Percentiles rank a stretch among this genome's conserved stretches.
Evolutionary conservation across 2,329 filamentous ascomycete genomes (phyloP).

Genomic region (Stagonosporopsis rhizophila): DNA sequence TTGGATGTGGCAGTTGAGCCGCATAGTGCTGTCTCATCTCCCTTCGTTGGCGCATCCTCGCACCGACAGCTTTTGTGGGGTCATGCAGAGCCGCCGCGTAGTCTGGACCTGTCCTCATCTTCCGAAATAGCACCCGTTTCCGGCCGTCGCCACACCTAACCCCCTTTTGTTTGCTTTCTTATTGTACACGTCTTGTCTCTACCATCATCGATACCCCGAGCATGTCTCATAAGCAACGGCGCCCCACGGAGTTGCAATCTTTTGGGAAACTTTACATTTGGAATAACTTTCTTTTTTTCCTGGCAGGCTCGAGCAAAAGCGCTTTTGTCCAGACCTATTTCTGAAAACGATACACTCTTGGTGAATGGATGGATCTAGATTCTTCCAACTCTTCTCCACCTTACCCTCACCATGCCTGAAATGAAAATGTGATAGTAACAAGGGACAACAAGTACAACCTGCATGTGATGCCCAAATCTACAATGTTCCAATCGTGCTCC

Average conservation of each 20-base stretch:
- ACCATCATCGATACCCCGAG: slow-evolving; percentile 33
- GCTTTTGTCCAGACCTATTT: neutral
- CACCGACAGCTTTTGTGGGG: slow-evolving; percentile 5
- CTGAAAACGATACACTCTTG: neutral
- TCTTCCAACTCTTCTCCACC: neutral
- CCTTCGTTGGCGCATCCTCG: slow-evolving; percentile 14
- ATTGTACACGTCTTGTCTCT: slow-evolving; percentile 16
- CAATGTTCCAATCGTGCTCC: neutral
- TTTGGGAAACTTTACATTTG: neutral
- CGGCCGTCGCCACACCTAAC: slow-evolving; percentile 7
- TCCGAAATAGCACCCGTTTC: neutral
- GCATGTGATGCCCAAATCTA: too few species aligned
- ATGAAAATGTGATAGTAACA: neutral
- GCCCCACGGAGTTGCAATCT: slow-evolving; percentile 25
- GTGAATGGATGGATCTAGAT: neutral
- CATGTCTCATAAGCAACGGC: slow-evolving; percentile 27
- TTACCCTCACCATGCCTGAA: neutral
- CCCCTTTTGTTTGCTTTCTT: neutral
- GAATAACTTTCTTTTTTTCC: neutral
- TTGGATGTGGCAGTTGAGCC: slow-evolving; percentile 15
- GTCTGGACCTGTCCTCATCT: slow-evolving; percentile 13
- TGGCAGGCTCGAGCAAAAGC: slow-evolving; percentile 3
- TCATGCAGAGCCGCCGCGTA: slow-evolving; percentile 13
- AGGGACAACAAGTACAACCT: too few species aligned
- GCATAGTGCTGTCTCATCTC: slow-evolving; percentile 23